Evolutionary conservation across 805 yeast species (phyloP).

Genomic region (Candida glaebosa): DNA sequence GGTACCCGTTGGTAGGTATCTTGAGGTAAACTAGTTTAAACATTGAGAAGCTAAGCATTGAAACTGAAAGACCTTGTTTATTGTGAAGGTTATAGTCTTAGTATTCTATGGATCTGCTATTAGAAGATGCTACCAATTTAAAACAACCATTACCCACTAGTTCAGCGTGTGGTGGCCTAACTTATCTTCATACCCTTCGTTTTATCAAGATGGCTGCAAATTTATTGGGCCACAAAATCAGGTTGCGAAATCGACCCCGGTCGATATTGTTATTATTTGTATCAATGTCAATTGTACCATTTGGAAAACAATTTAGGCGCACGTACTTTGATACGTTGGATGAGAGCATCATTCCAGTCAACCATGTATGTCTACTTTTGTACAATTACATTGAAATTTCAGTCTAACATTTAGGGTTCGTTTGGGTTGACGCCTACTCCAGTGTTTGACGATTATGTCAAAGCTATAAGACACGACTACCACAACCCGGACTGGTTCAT

Average conservation of each 20-base stretch:
- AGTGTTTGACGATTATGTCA: conserved; percentile 38
- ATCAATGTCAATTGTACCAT: conserved; percentile 16
- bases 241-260: background rate
- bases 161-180: no score
- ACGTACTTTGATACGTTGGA: conserved; percentile 44
- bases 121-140: no score
- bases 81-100: no score
- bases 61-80: no score
- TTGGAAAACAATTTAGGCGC: conserved; percentile 50
- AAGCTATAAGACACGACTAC: conserved; percentile 20
- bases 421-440: conserved; percentile 54
- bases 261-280: background rate
- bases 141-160: no score
- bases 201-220: background rate
- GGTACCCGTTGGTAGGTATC: no score
- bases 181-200: no score
- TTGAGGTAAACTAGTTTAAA: no score
- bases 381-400: background rate
- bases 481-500: conserved; percentile 48
- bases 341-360: conserved; percentile 42
- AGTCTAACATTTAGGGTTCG: conserved; percentile 38
- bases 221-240: background rate
- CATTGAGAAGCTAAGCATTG: no score
- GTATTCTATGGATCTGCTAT: no score
- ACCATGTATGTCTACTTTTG: conserved; percentile 32